These are phyloP conservation scores for Polytrichum formosum DNA, from an alignment of 225 moss, liverwort and hornwort species.

Conservation along the genomic window DNA sequence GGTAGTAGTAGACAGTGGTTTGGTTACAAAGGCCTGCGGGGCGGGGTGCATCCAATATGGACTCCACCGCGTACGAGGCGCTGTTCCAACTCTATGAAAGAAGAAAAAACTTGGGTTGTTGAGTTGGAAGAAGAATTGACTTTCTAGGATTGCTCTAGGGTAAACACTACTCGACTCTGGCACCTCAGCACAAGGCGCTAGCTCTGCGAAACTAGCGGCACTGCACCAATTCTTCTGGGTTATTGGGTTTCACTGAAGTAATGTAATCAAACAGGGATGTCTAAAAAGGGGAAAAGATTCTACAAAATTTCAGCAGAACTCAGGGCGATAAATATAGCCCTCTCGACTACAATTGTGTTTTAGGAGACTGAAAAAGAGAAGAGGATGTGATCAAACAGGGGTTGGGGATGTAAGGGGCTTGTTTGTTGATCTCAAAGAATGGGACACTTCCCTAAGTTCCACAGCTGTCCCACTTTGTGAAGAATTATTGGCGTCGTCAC, in stretches of 20 bases:
- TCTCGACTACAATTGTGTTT: neutral
- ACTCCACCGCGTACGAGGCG: too few species aligned
- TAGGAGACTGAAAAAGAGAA: neutral
- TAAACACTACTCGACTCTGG: too few species aligned
- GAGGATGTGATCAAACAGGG: neutral
- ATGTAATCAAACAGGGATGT: neutral
- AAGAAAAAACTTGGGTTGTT: too few species aligned
- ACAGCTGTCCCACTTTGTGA: slow-evolving; percentile 21
- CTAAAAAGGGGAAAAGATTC: neutral
- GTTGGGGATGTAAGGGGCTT: neutral
- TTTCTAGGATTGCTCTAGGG: too few species aligned
- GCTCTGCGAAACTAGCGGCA: neutral
- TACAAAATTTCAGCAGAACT: slow-evolving; percentile 3
- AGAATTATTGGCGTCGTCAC: neutral
- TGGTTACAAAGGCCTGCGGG: too few species aligned
- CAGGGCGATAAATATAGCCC: neutral
- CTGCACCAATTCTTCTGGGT: neutral
- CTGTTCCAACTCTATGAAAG: too few species aligned
- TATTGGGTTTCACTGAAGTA: neutral
- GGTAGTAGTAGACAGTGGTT: too few species aligned
- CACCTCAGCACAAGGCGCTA: neutral
- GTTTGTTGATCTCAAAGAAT: slow-evolving; percentile 4
- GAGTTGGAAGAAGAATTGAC: too few species aligned
- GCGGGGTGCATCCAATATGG: too few species aligned
- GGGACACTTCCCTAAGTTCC: slow-evolving; percentile 53